These are phyloP conservation scores for Astrephomene gubernaculifera DNA, from an alignment of 139 green algal genomes.

Conservation along the genomic window DNA sequence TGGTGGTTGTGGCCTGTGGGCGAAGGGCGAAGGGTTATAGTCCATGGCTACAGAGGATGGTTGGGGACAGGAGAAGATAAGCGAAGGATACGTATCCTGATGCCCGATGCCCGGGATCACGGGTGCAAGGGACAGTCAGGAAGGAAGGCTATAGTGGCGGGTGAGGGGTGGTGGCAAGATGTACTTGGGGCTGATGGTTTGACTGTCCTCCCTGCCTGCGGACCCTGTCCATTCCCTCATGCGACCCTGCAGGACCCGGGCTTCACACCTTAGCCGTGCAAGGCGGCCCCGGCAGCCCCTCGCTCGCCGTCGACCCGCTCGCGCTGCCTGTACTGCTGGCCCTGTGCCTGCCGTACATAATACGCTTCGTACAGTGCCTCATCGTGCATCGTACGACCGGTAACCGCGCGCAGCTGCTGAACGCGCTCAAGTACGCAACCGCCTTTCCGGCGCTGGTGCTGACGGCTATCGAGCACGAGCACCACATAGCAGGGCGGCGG, in stretches of 20 bases:
- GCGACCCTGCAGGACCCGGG: constrained; percentile 17
- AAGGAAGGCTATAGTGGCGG: too few relatives aligned
- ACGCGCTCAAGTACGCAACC: constrained; percentile 96
- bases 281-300: not conserved
- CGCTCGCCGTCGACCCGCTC: constrained; percentile 12
- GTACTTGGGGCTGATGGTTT: too few relatives aligned
- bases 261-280: not conserved
- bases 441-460: constrained; percentile 95
- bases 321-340: constrained; percentile 67
- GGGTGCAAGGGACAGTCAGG: too few relatives aligned
- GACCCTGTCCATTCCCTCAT: too few relatives aligned
- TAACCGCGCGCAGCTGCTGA: constrained; percentile 75
- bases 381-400: constrained; percentile 78
- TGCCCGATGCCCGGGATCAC: too few relatives aligned
- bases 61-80: too few relatives aligned
- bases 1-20: too few relatives aligned
- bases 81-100: too few relatives aligned
- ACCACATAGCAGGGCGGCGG: constrained; percentile 59
- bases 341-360: constrained; percentile 84
- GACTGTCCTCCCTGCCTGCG: too few relatives aligned
- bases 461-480: constrained; percentile 77
- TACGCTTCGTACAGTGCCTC: constrained; percentile 94
- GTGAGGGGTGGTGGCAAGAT: too few relatives aligned
- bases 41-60: too few relatives aligned
- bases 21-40: too few relatives aligned